Evolutionary conservation across 164 flowering plant species (phyloP), one percentile per base, ranked within the genome.

Genomic region (Litsea cubeba): DNA sequence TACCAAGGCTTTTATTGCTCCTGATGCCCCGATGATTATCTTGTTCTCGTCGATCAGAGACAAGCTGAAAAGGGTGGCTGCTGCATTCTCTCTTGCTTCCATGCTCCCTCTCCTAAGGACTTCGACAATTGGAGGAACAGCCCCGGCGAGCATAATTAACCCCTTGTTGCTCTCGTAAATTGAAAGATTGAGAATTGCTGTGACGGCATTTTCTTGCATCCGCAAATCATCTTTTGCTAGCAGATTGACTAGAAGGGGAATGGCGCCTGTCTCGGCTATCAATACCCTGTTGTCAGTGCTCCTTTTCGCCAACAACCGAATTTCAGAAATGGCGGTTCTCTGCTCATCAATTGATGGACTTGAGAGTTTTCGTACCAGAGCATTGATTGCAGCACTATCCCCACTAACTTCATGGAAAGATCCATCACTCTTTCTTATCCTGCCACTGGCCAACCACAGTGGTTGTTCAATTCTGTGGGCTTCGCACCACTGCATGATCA

Each of bases 61-160:
- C 74, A 95, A 76, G 73, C 97, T 93, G 72, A 95, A 95, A 71
- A 95, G 86, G 63, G 99, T 91, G 6, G 99, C 99, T 46, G 99
- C 99, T 22, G 99, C 94, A 82, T 91, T 95, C 74, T 95, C 98
- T 66, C 87, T 83, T 0, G 96, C 90, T 81, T 89, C 97, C 87
- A 83, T 87, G 83, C 86, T 91, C 74, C 97, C 97, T 62, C 81
- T 75, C 80, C 90, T 84, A 17, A 95, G 91, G 72, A 95, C 87
- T 73, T 90, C 93, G 68, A 95, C 90, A 23, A 95, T 87, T 1
- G 92, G 90, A 58, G 98, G 92, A 66, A 93, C 75, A 0, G 97
- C 99, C 23, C 89, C 92, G 5, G 96, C 92, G 60, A 88, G 89
- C 89, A 89, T 90, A 74, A 95, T 91, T 64, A 86, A 85, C 14